Base-by-base conservation (phyloP, 306 rosid genomes). In the Coriaria nepalensis region DNA sequence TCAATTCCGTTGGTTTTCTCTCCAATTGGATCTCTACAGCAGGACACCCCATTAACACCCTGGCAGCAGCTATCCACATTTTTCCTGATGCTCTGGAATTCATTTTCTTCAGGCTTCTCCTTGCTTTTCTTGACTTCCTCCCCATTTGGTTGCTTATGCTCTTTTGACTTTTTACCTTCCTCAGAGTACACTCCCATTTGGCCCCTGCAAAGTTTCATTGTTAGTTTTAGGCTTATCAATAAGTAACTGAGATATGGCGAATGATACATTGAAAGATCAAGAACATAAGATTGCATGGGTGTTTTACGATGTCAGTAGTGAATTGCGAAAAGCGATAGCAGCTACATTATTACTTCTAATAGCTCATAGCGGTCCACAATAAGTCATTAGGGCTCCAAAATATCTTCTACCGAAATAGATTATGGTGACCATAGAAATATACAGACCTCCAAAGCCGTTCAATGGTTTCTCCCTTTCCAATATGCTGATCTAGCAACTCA, bases 361-460 rank as follows among this genome's bases (percentile, higher is more conserved):
- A n/a, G n/a, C n/a, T n/a, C n/a, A n/a, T n/a, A n/a, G n/a, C n/a
- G n/a, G n/a, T n/a, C n/a, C n/a, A n/a, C n/a, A n/a, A n/a, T n/a
- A n/a, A n/a, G n/a, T 20, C 29, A 20, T 1, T 1, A 20, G 3
- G 29, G 3, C 29, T 20, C 29, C 29, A 20, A 20, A 20, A 20
- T 20, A 20, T 20, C 29, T 20, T 20, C 3, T 20, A 20, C 29
- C 29, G 3, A 20, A 20, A 20, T 3, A 20, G 29, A 20, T 20
- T 20, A 20, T 20, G 29, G 29, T 20, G 29, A 20, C 3, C 29
- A 20, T 8, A 9, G 40, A 43, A 47, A 57, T 14, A 14, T 45
- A 15, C 53, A 36, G 20, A 90, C 98, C 98, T 90, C 92, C 95
- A 79, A 8, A 90, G 75, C 50, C 70, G 47, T 66, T 79, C 82